Percentiles rank a stretch among this genome's conserved stretches.
Evolutionary conservation across 1,139 yeast species (phyloP).

Genomic region (Kodamaea anthophila): DNA sequence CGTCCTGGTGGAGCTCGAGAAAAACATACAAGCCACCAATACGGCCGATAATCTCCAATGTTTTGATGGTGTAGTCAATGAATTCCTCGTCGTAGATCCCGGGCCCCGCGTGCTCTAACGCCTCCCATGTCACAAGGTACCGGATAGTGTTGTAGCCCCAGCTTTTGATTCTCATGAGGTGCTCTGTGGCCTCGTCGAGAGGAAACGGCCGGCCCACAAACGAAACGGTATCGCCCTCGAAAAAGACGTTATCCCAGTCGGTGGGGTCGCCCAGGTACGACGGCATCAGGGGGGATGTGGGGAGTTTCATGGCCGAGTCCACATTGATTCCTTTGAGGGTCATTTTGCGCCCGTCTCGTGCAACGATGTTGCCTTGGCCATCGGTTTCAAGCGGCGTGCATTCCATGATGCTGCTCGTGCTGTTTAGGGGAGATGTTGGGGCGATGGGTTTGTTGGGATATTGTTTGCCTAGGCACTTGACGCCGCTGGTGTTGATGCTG

Average conservation of each 20-base stretch:
- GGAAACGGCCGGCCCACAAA: slow-evolving; percentile 83
- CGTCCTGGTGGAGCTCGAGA: slow-evolving; percentile 90
- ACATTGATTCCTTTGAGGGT: slow-evolving; percentile 76
- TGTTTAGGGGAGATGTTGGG: slow-evolving; percentile 9
- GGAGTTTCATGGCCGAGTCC: slow-evolving; percentile 72
- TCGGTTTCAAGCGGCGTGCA: slow-evolving; percentile 31
- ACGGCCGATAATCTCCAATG: slow-evolving; percentile 51
- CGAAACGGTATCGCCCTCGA: slow-evolving; percentile 65
- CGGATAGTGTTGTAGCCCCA: slow-evolving; percentile 82
- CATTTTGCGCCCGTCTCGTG: slow-evolving; percentile 47
- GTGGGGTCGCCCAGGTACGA: slow-evolving; percentile 44
- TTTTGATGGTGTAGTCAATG: slow-evolving; percentile 60
- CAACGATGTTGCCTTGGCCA: slow-evolving; percentile 51
- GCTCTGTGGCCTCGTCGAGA: slow-evolving; percentile 62
- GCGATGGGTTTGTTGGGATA: slow-evolving; percentile 6
- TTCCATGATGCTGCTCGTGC: slow-evolving; percentile 16
- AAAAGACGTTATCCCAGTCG: slow-evolving; percentile 43
- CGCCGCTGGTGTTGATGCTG: slow-evolving; percentile 22
- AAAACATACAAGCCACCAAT: slow-evolving; percentile 77
- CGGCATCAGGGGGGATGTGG: slow-evolving; percentile 49
- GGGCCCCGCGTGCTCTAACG: slow-evolving; percentile 85
- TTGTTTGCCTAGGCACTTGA: slow-evolving; percentile 20
- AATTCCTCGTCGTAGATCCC: slow-evolving; percentile 75
- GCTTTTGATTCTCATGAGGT: slow-evolving; percentile 61
- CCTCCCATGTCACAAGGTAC: slow-evolving; percentile 85